phyloP scores from a whole-genome alignment of 768 basidiomycete genomes.

The Mrakia gelida region DNA sequence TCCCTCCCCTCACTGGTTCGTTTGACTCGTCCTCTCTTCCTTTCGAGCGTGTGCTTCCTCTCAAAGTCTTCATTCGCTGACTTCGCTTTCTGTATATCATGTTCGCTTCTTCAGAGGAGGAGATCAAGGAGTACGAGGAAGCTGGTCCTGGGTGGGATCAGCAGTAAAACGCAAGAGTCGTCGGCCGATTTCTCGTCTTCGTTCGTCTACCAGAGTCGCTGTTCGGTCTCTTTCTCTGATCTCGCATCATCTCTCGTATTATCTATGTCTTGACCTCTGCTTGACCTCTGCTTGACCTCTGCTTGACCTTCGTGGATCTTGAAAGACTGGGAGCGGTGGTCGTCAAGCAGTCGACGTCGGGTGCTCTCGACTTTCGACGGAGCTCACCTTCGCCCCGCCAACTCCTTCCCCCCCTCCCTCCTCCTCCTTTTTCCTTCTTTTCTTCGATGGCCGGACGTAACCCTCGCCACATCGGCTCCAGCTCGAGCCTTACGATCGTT shows the following conservation, averaged over 20 bases:
- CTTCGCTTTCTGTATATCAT: not conserved
- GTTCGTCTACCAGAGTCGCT: too few species aligned
- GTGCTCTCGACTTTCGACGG: too few species aligned
- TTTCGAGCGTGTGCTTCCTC: not conserved
- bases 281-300: too few species aligned
- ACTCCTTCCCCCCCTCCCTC: not conserved
- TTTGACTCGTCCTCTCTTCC: not conserved
- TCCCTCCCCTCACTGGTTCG: slow-evolving; percentile 19
- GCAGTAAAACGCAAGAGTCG: not conserved
- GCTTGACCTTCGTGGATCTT: too few species aligned
- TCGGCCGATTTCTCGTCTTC: not conserved
- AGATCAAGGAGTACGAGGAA: slow-evolving; percentile 24
- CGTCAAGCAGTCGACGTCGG: too few species aligned
- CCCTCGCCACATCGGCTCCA: slow-evolving; percentile 29
- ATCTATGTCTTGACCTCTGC: too few species aligned
- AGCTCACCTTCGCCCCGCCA: not conserved
- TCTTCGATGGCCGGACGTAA: slow-evolving; percentile 18
- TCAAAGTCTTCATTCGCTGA: not conserved
- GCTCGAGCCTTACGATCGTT: slow-evolving; percentile 57
- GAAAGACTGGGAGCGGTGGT: too few species aligned
- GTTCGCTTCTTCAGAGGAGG: not conserved
- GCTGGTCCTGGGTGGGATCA: slow-evolving; percentile 2
- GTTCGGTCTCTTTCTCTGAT: too few species aligned
- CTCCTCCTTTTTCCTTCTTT: not conserved
- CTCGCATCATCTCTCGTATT: too few species aligned